These are phyloP conservation scores for Boletales sp. DNA, from an alignment of 768 basidiomycete genomes.

Conservation along the genomic window DNA sequence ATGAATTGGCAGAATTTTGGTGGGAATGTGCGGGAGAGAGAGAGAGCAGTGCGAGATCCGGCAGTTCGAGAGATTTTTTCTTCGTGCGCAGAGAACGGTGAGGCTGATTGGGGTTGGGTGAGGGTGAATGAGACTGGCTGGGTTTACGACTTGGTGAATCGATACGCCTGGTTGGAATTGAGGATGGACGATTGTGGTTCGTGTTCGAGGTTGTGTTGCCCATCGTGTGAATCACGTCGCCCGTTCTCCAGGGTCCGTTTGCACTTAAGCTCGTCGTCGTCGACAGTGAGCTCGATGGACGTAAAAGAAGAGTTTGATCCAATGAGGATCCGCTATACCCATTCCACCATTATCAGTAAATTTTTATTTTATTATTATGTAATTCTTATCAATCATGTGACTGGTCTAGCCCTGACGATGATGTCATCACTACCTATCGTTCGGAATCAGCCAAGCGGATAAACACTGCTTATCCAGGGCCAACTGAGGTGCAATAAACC, in stretches of 20 bases:
- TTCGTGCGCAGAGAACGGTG: constrained; percentile 63
- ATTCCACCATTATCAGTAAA: constrained; percentile 14
- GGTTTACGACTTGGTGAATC: constrained; percentile 19
- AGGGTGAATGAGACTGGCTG: constrained; percentile 32
- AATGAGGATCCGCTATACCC: constrained; percentile 22
- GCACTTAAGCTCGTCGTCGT: constrained; percentile 15
- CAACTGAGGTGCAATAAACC: neutral
- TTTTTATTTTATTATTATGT: constrained; percentile 9
- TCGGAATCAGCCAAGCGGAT: neutral
- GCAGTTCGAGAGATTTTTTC: constrained; percentile 73
- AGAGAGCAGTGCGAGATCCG: constrained; percentile 59
- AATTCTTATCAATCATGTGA: constrained; percentile 4
- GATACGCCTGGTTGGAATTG: constrained; percentile 23
- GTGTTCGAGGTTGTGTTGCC: constrained; percentile 32
- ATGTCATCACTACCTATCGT: neutral
- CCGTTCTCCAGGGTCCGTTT: constrained; percentile 13
- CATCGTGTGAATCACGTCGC: constrained; percentile 26
- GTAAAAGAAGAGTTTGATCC: constrained; percentile 29
- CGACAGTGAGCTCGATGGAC: constrained; percentile 28
- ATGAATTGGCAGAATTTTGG: constrained; percentile 35
- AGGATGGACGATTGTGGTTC: constrained; percentile 26
- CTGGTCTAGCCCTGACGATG: neutral
- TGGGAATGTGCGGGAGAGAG: constrained; percentile 40
- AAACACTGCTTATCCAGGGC: neutral
- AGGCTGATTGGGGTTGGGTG: constrained; percentile 41